A percentile compares a stretch with the other conserved stretches of the same genome.
Evolutionary conservation across 2,329 filamentous ascomycete species (phyloP).

Genomic region (Fusarium musae): DNA sequence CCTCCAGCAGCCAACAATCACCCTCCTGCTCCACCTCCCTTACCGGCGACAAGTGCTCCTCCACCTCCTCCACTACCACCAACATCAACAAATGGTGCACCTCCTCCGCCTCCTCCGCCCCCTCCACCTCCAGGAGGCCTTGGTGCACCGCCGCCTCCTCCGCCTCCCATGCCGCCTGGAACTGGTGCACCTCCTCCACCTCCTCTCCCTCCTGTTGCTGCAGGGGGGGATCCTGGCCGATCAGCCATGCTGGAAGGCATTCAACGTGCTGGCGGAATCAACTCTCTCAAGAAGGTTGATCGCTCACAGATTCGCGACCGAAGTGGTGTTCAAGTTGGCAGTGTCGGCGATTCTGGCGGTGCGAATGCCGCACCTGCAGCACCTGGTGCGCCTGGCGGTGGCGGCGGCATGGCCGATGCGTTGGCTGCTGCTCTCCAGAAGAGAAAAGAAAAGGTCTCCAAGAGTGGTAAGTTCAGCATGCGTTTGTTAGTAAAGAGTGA

Average conservation of each 20-base stretch:
- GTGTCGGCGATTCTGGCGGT: conserved; percentile 63
- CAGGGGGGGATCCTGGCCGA: conserved; percentile 56
- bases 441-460: conserved; percentile 92
- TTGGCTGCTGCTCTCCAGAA: conserved; percentile 81
- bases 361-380: conserved; percentile 64
- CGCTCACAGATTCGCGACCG: conserved; percentile 76
- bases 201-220: conserved; percentile 58
- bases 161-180: background rate
- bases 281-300: conserved; percentile 79
- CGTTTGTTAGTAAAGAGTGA: background rate
- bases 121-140: conserved; percentile 56
- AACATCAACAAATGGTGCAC: conserved; percentile 43
- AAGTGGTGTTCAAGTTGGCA: conserved; percentile 68
- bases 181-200: conserved; percentile 45
- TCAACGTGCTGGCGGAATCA: conserved; percentile 74
- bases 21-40: conserved; percentile 52
- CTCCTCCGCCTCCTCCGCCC: conserved; percentile 65
- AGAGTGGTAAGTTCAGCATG: conserved; percentile 80
- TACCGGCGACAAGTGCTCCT: conserved; percentile 56
- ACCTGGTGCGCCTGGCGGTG: conserved; percentile 62
- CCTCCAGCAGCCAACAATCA: conserved; percentile 56
- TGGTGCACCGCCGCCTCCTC: conserved; percentile 46
- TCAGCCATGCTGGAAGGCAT: conserved; percentile 77
- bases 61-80: conserved; percentile 50
- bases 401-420: conserved; percentile 82